Conservation (phyloP, 257 asterid species). For the Paraleonurus japonicus region DNA sequence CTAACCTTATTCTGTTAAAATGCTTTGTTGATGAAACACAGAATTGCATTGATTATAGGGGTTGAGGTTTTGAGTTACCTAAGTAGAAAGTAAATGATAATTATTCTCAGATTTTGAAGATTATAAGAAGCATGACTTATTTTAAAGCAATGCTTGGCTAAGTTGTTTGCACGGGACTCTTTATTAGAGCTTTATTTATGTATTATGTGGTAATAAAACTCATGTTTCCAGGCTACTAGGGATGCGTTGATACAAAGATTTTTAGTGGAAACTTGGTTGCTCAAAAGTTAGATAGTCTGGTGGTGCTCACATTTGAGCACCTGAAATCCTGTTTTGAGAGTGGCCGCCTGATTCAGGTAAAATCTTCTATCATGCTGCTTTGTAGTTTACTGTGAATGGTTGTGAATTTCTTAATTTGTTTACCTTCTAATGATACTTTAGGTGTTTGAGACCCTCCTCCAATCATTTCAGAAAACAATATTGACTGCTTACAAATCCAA, state of each 20-base stretch:
- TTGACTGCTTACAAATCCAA: constrained; percentile 84
- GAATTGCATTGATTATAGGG: neutral
- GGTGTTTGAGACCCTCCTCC: constrained; percentile 85
- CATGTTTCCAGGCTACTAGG: constrained; percentile 56
- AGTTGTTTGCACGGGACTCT: neutral
- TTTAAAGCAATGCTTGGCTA: neutral
- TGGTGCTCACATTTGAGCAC: constrained; percentile 79
- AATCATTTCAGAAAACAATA: constrained; percentile 77
- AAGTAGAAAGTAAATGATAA: neutral
- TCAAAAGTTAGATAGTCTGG: constrained; percentile 70
- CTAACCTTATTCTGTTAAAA: neutral
- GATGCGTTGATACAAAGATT: constrained; percentile 51
- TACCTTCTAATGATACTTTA: constrained; percentile 34
- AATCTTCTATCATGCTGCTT: neutral
- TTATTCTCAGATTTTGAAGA: neutral
- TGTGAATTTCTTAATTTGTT: constrained; percentile 3
- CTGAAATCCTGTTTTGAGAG: constrained; percentile 55
- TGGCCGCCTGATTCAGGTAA: constrained; percentile 67
- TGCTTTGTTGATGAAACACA: neutral
- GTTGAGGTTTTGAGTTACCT: neutral
- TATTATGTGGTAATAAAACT: constrained; percentile 3
- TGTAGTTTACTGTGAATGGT: constrained; percentile 6
- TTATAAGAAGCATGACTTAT: neutral
- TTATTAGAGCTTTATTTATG: neutral
- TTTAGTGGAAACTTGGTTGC: constrained; percentile 56